Conservation (phyloP, 1,284 basidiomycete species). For the Pyrrhoderma noxium region DNA sequence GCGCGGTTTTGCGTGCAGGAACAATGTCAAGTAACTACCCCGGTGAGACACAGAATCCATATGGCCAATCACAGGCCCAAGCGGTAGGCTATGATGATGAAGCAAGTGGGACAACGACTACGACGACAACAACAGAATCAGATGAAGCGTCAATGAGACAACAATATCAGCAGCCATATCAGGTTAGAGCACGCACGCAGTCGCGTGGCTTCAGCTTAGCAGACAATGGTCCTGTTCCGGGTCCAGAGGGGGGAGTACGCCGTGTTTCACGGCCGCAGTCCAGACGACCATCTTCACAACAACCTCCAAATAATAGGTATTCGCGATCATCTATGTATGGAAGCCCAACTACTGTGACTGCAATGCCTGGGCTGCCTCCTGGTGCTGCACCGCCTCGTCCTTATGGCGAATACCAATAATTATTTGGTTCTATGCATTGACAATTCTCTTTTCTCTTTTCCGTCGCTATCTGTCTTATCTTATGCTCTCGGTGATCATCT, state of each 20-base stretch:
- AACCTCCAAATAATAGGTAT: slow-evolving; percentile 59
- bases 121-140: slow-evolving; percentile 16
- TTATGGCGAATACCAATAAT: slow-evolving; percentile 13
- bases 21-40: slow-evolving; percentile 35
- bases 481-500: slow-evolving; percentile 1
- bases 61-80: slow-evolving; percentile 34
- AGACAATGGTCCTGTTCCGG: slow-evolving; percentile 75
- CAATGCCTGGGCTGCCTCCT: slow-evolving; percentile 47
- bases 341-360: slow-evolving; percentile 8
- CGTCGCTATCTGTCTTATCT: neutral
- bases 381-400: slow-evolving; percentile 59
- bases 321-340: slow-evolving; percentile 45
- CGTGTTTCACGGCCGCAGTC: slow-evolving; percentile 52
- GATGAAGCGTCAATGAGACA: slow-evolving; percentile 17
- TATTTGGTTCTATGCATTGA: neutral
- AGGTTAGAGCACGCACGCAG: slow-evolving; percentile 23
- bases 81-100: slow-evolving; percentile 33
- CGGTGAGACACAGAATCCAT: slow-evolving; percentile 49
- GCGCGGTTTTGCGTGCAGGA: slow-evolving; percentile 35
- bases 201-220: slow-evolving; percentile 63
- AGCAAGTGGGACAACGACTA: slow-evolving; percentile 17
- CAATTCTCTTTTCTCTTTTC: neutral
- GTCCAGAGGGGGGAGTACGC: slow-evolving; percentile 64
- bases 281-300: slow-evolving; percentile 50
- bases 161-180: slow-evolving; percentile 22